Conservation (phyloP, 164 flowering plant species). For the Piper betle region DNA sequence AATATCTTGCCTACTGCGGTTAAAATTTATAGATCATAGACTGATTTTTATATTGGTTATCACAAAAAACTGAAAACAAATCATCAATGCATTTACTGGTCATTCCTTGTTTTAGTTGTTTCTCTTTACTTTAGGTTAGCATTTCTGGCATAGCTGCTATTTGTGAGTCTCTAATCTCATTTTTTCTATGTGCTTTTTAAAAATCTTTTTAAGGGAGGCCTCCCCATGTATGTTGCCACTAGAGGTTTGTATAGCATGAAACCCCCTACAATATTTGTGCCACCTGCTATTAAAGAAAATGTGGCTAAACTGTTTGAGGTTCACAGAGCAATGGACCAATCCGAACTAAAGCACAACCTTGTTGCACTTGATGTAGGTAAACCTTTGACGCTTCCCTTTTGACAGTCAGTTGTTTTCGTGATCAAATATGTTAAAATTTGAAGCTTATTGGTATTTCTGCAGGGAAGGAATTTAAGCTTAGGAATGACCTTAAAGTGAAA, state of each 20-base stretch:
- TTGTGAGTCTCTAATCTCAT: constrained; percentile 51
- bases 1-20: too few species aligned
- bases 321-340: constrained; percentile 65
- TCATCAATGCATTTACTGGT: too few species aligned
- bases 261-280: constrained; percentile 83
- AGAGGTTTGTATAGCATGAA: constrained; percentile 67
- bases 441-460: constrained; percentile 4
- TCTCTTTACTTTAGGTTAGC: constrained; percentile 23
- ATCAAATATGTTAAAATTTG: neutral
- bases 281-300: constrained; percentile 42
- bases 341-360: constrained; percentile 61
- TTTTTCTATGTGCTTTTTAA: neutral
- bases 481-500: constrained; percentile 69
- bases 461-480: constrained; percentile 71
- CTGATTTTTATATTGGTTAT: too few species aligned
- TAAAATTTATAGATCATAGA: too few species aligned
- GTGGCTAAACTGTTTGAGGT: constrained; percentile 74
- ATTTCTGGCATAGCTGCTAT: constrained; percentile 66
- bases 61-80: too few species aligned
- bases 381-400: neutral
- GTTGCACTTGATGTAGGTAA: constrained; percentile 72
- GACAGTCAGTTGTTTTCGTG: neutral
- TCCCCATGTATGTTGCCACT: constrained; percentile 95
- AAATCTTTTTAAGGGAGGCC: constrained; percentile 72
- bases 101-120: neutral